Percentiles rank a stretch among this genome's conserved stretches.
phyloP scores from a whole-genome alignment of 2,329 filamentous ascomycete species.

The Parasarocladium wereldwijsianum region DNA sequence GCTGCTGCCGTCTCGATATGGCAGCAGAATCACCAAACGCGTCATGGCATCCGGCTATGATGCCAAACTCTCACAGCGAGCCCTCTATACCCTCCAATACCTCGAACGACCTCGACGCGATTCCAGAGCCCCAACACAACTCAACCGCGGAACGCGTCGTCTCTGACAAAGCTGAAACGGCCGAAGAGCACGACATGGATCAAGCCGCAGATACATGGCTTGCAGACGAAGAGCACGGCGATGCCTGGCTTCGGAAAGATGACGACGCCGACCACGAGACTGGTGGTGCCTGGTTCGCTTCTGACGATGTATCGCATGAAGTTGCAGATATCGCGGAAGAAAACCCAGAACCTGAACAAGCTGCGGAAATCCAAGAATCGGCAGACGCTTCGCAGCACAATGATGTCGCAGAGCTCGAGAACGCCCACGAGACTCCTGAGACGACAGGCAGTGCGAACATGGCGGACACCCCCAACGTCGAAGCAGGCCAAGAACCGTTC shows the following conservation, averaged over 20 bases:
- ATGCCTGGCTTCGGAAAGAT: slow-evolving; percentile 7
- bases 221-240: not conserved
- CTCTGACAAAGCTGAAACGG: too few species aligned
- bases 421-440: too few species aligned
- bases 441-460: too few species aligned
- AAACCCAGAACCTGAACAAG: not conserved
- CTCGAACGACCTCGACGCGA: too few species aligned
- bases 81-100: too few species aligned
- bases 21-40: slow-evolving; percentile 19
- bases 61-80: slow-evolving; percentile 17
- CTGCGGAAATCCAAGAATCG: too few species aligned
- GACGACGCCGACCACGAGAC: slow-evolving; percentile 7
- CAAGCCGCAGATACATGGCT: not conserved
- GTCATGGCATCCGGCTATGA: slow-evolving; percentile 26
- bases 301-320: slow-evolving; percentile 6
- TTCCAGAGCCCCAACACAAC: too few species aligned
- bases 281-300: slow-evolving; percentile 11
- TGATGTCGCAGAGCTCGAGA: too few species aligned
- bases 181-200: too few species aligned
- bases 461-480: not conserved
- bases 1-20: slow-evolving; percentile 14
- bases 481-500: too few species aligned
- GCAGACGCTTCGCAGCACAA: too few species aligned
- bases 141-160: too few species aligned
- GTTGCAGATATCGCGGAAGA: not conserved